Evolutionary conservation across 768 basidiomycete species (phyloP).

Genomic region (Termitomyces sp.): DNA sequence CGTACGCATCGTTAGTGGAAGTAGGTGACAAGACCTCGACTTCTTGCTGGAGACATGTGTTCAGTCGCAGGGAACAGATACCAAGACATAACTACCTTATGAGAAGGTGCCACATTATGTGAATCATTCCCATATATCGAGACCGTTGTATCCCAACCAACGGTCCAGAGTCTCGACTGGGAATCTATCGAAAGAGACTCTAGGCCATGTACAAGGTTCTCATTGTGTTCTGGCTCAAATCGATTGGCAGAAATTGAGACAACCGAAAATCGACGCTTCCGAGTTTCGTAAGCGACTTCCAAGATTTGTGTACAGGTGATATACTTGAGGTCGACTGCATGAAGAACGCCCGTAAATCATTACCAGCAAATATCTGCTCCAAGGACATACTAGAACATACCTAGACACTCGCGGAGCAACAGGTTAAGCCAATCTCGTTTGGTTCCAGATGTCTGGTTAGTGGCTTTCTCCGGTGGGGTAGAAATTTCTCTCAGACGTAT

Average conservation of each 20-base stretch:
- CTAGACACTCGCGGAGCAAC: slow-evolving; percentile 62
- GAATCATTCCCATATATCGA: slow-evolving; percentile 33
- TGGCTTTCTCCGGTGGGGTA: slow-evolving; percentile 9
- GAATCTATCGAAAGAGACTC: slow-evolving; percentile 40
- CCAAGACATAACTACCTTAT: slow-evolving; percentile 29
- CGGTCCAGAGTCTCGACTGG: slow-evolving; percentile 49
- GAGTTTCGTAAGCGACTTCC: slow-evolving; percentile 63
- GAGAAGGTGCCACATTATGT: slow-evolving; percentile 19
- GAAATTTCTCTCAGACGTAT: slow-evolving; percentile 52
- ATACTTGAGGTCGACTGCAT: slow-evolving; percentile 69
- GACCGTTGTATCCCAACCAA: slow-evolving; percentile 67
- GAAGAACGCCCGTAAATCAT: slow-evolving; percentile 8
- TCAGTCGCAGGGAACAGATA: slow-evolving; percentile 8
- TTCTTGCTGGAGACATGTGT: slow-evolving; percentile 33
- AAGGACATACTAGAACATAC: slow-evolving; percentile 34
- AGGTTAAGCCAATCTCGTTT: slow-evolving; percentile 68
- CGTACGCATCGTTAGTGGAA: slow-evolving; percentile 58
- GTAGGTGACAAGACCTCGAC: slow-evolving; percentile 44
- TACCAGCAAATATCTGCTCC: not conserved
- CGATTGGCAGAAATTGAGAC: slow-evolving; percentile 35
- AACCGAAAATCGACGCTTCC: slow-evolving; percentile 53
- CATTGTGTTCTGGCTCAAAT: slow-evolving; percentile 13
- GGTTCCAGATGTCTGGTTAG: slow-evolving; percentile 17
- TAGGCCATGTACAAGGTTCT: slow-evolving; percentile 38
- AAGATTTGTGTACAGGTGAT: slow-evolving; percentile 58